phyloP scores from a whole-genome alignment of 2,329 filamentous ascomycete species.

The Metarhizium brunneum region DNA sequence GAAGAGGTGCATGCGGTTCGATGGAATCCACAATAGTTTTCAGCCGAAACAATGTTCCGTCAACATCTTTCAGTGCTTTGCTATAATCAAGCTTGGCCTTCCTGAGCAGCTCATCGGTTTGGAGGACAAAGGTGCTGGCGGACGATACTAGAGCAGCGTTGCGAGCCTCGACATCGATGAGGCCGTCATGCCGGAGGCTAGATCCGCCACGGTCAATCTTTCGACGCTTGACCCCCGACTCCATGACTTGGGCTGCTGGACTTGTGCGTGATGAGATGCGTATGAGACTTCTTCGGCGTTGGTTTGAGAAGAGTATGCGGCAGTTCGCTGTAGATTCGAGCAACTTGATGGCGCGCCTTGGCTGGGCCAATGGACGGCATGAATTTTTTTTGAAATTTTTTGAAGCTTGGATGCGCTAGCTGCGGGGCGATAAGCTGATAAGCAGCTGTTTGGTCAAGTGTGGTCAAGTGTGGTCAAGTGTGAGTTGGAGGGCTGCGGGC shows the following conservation, averaged over 20 bases:
- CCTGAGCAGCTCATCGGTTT: slow-evolving; percentile 50
- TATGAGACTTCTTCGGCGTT: neutral
- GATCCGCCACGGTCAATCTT: slow-evolving; percentile 33
- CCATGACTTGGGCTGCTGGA: slow-evolving; percentile 25
- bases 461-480: neutral
- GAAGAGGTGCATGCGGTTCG: slow-evolving; percentile 36
- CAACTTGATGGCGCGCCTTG: neutral
- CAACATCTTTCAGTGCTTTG: slow-evolving; percentile 36
- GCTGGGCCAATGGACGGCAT: neutral
- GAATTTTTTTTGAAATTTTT: slow-evolving; percentile 8
- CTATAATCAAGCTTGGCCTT: slow-evolving; percentile 44
- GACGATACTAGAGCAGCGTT: slow-evolving; percentile 32
- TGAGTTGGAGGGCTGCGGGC: too few species aligned
- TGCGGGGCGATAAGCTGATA: slow-evolving; percentile 20
- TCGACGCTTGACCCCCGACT: slow-evolving; percentile 37
- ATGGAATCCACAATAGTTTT: slow-evolving; percentile 45
- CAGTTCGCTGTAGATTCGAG: neutral
- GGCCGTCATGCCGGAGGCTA: slow-evolving; percentile 23
- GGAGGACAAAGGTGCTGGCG: slow-evolving; percentile 46
- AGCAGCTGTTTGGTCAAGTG: slow-evolving; percentile 1
- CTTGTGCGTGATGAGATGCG: neutral
- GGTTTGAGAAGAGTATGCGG: neutral
- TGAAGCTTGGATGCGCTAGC: neutral
- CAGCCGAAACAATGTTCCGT: slow-evolving; percentile 39
- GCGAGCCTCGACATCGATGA: slow-evolving; percentile 32